Conservation (phyloP, 768 basidiomycete species). For the Xerocomellus dryophilus region DNA sequence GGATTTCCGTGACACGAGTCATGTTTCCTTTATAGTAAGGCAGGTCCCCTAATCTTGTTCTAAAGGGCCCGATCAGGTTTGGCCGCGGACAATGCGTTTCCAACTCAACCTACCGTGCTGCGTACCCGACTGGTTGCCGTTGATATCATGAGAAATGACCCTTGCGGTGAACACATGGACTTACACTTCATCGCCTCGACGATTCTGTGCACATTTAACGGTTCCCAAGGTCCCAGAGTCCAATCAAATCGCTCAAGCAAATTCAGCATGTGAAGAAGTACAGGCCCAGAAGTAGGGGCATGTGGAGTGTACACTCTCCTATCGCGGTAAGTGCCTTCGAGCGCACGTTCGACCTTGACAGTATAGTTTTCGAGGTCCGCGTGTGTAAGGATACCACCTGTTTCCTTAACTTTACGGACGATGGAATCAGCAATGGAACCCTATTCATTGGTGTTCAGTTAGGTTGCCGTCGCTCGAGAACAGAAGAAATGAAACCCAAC, state of each 20-base stretch:
- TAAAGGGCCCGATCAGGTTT: conserved; percentile 33
- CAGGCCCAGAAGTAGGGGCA: conserved; percentile 86
- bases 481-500: conserved; percentile 34
- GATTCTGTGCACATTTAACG: conserved; percentile 70
- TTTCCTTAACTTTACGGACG: conserved; percentile 61
- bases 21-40: conserved; percentile 53
- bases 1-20: conserved; percentile 56
- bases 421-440: conserved; percentile 82
- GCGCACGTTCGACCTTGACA: conserved; percentile 66
- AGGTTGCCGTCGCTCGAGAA: conserved; percentile 6
- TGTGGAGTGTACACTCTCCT: conserved; percentile 80
- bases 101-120: conserved; percentile 45
- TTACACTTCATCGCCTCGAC: conserved; percentile 84
- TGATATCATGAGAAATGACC: conserved; percentile 1
- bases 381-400: conserved; percentile 78
- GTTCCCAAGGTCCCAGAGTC: conserved; percentile 48
- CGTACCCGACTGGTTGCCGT: conserved; percentile 53
- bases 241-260: conserved; percentile 72
- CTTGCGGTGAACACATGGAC: conserved; percentile 27
- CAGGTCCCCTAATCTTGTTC: conserved; percentile 83
- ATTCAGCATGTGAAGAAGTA: conserved; percentile 91
- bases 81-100: conserved; percentile 8
- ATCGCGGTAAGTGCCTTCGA: conserved; percentile 74
- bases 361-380: conserved; percentile 71
- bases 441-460: conserved; percentile 34